A percentile compares a stretch with the other conserved stretches of the same genome.
Evolutionary conservation across 2,329 filamentous ascomycete species (phyloP).

Genomic region (Xylariaceae sp.): DNA sequence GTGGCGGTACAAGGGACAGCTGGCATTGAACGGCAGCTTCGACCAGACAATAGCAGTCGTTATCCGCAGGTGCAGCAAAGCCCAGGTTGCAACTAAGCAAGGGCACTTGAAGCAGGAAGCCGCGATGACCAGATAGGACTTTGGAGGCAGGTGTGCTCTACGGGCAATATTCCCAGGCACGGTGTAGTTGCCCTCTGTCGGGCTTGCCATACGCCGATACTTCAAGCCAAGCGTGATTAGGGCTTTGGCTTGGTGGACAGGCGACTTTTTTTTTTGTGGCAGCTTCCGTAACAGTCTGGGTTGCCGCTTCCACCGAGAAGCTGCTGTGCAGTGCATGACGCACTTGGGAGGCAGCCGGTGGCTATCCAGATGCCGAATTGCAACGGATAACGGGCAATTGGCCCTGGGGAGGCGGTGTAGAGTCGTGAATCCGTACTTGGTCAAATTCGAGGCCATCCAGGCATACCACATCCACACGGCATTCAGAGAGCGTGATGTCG

Average conservation of each 20-base stretch:
- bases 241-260: not conserved
- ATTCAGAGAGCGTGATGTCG: not conserved
- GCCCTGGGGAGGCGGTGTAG: not conserved
- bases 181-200: not conserved
- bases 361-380: not conserved
- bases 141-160: no score
- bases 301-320: not conserved
- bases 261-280: not conserved
- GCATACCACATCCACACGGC: not conserved
- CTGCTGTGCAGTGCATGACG: not conserved
- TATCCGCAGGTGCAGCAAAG: not conserved
- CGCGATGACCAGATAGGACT: not conserved
- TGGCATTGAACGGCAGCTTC: not conserved
- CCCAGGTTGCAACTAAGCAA: not conserved
- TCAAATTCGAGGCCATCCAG: not conserved
- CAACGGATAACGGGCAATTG: not conserved
- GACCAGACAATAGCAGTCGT: not conserved
- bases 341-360: not conserved
- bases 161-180: conserved; percentile 1
- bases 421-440: not conserved
- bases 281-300: not conserved
- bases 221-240: not conserved
- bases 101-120: not conserved
- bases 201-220: not conserved
- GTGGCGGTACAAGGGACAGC: not conserved